Conservation (phyloP, 2,329 filamentous ascomycete genomes). For the Elsinoe ampelina region DNA sequence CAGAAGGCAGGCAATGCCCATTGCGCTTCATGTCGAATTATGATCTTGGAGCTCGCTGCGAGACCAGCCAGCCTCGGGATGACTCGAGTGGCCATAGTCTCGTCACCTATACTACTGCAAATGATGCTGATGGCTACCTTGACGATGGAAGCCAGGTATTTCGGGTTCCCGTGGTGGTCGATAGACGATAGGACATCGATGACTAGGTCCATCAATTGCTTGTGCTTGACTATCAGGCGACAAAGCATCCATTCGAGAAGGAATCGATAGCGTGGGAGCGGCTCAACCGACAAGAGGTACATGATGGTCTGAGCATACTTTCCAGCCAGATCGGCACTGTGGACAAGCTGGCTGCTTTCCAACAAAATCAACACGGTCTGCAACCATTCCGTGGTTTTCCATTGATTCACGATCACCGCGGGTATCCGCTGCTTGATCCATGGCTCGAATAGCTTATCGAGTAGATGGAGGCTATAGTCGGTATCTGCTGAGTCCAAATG, state of each 20-base stretch:
- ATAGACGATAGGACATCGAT: conserved; percentile 30
- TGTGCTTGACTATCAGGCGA: conserved; percentile 32
- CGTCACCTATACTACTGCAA: conserved; percentile 28
- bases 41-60: conserved; percentile 41
- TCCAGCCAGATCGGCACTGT: conserved; percentile 20
- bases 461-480: conserved; percentile 22
- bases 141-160: conserved; percentile 39
- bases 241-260: conserved; percentile 41
- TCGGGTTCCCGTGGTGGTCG: conserved; percentile 40
- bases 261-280: conserved; percentile 39
- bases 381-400: conserved; percentile 41
- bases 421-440: conserved; percentile 37
- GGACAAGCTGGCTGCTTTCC: conserved; percentile 20
- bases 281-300: conserved; percentile 36
- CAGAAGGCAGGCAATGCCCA: conserved; percentile 39
- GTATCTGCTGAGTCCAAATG: conserved; percentile 27
- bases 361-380: conserved; percentile 37
- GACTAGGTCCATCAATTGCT: conserved; percentile 26
- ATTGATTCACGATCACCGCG: conserved; percentile 36
- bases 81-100: conserved; percentile 32
- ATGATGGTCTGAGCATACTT: conserved; percentile 31
- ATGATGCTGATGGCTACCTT: conserved; percentile 38
- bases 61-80: conserved; percentile 36
- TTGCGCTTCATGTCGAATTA: conserved; percentile 45
- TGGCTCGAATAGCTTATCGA: conserved; percentile 31